Conservation (phyloP, 2,329 filamentous ascomycete species). For the Alternaria conjuncta region DNA sequence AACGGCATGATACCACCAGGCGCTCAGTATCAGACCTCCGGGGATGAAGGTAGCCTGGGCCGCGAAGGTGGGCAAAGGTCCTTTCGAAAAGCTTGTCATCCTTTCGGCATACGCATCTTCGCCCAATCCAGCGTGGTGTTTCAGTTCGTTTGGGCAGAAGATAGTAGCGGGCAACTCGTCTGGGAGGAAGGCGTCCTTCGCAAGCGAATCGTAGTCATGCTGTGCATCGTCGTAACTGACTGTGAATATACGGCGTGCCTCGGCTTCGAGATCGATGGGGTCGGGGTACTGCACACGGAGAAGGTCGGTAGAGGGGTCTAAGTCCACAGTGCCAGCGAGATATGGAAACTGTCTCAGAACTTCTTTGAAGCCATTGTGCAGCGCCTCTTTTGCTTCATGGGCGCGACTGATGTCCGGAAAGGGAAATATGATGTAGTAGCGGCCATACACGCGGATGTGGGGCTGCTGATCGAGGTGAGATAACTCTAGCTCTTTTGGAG, state of each 20-base stretch:
- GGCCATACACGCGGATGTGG: conserved; percentile 22
- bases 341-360: conserved; percentile 21
- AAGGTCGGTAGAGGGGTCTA: neutral
- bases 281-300: conserved; percentile 19
- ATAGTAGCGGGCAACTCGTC: conserved; percentile 8
- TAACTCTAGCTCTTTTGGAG: conserved; percentile 16
- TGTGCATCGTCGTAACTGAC: neutral
- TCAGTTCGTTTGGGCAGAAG: conserved; percentile 17
- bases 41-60: conserved; percentile 34
- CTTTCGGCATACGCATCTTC: conserved; percentile 18
- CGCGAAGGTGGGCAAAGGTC: conserved; percentile 26
- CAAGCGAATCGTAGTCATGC: conserved; percentile 10
- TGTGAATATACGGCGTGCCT: conserved; percentile 13
- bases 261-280: conserved; percentile 9
- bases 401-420: conserved; percentile 16
- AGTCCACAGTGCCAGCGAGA: conserved; percentile 20
- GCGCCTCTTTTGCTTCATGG: conserved; percentile 16
- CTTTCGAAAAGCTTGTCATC: conserved; percentile 13
- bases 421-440: conserved; percentile 21
- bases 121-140: conserved; percentile 18
- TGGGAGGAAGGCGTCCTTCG: conserved; percentile 16
- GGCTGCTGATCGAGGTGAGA: conserved; percentile 24
- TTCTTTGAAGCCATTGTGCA: conserved; percentile 14
- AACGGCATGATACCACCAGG: conserved; percentile 33
- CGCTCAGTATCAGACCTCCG: conserved; percentile 36